Base-by-base conservation (phyloP, 169 alveolate genomes). In the Eimeria brunetti region DNA sequence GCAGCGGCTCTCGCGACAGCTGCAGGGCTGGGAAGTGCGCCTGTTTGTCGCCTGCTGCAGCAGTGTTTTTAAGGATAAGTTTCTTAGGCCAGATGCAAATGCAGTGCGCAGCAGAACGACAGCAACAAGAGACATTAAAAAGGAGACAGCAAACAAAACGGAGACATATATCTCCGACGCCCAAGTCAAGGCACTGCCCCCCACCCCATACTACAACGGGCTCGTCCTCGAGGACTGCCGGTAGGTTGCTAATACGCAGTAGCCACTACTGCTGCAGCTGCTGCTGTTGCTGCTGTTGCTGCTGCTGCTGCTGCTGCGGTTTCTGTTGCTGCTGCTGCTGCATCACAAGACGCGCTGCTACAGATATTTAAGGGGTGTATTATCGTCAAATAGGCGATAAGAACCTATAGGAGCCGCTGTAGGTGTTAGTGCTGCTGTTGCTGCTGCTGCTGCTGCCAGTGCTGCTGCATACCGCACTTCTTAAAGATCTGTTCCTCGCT, bases 201-300 rank as follows among this genome's bases (percentile, higher is more conserved):
- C 96, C 24, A 94, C 96, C 14, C 96, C 96, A 44, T 84, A 71
- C 83, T 94, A 94, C 90, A 94, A 94, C 89, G 90, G 83, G 46
- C 94, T 85, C 36, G 85, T 94, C 27, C 83, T 94, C 49, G 96
- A 94, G 60, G 96, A 94, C 49, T 60, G 73, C 75, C 86, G 86
- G 94, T 88, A 18, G 38, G 94, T 30, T 33, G 46, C 64, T 78
- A 9, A 30, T 44, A 30, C 11, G 44, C 49, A 78, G 1, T 62
- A 20, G 67, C 8, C 51, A 1, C 56, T 33, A 30, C 27, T 14
- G 46, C n/a, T 44, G 69, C 30, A 51, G 27, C 64, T 11, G 73
- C 41, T 76, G 67, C 90, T 44, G 33, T 3, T 75, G 89, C 80
- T 53, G 20, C 22, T 16, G 84, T 51, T 51, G 73, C 49, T 38